Conservation (phyloP, 179 eudicot species). For the Patellifolia procumbens region DNA sequence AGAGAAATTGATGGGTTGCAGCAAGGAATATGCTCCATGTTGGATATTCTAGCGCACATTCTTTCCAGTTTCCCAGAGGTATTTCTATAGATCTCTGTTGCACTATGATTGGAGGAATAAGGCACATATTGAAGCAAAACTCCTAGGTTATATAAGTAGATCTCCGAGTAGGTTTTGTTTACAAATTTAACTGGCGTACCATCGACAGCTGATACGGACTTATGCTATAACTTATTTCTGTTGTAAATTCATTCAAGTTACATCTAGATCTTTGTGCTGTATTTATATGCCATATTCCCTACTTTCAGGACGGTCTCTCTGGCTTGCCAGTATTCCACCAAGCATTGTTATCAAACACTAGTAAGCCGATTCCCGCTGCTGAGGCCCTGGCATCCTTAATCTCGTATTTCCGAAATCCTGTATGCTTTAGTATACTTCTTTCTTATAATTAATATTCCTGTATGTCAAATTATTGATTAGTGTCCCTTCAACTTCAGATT, state of each 20-base stretch:
- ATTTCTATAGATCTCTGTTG: conserved; percentile 1
- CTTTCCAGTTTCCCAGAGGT: conserved; percentile 65
- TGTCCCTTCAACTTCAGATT: background rate
- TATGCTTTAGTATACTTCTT: conserved; percentile 36
- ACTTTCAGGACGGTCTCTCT: conserved; percentile 61
- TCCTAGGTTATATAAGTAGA: background rate
- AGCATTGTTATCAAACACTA: conserved; percentile 64
- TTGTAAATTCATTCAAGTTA: conserved; percentile 1
- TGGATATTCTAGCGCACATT: conserved; percentile 67
- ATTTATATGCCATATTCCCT: conserved; percentile 13
- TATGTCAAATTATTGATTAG: background rate
- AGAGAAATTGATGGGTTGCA: conserved; percentile 84
- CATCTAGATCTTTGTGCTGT: background rate
- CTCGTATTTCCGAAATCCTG: conserved; percentile 74
- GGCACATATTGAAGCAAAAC: background rate
- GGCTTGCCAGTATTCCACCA: conserved; percentile 61
- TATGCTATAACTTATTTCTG: too few relatives aligned
- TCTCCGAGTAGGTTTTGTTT: background rate
- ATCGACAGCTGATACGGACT: background rate
- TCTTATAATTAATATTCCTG: background rate
- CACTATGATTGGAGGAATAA: background rate
- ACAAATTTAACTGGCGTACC: background rate
- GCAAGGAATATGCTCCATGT: conserved; percentile 57
- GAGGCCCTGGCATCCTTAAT: conserved; percentile 72
- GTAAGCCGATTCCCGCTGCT: conserved; percentile 73